Evolutionary conservation across 306 rosid genomes (phyloP).

Genomic region (Citrullus mucosospermus): DNA sequence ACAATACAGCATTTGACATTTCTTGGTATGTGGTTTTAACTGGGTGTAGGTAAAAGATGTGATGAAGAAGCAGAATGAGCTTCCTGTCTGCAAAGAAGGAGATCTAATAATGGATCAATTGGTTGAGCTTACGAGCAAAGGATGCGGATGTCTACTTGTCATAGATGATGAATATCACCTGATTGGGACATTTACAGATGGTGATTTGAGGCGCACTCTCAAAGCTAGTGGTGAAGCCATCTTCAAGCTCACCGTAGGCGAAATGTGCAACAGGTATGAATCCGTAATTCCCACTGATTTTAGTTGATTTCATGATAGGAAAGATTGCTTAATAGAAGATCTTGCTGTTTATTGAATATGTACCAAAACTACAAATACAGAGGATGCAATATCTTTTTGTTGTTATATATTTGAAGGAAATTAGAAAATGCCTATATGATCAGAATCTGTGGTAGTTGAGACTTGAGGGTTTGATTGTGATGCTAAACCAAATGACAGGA

Average conservation of each 20-base stretch:
- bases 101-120: slow-evolving; percentile 89
- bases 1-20: background rate
- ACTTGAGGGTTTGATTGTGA: background rate
- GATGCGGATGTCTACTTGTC: slow-evolving; percentile 91
- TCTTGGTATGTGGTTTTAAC: background rate
- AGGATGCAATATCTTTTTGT: background rate
- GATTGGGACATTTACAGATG: slow-evolving; percentile 90
- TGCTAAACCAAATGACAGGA: slow-evolving; percentile 24
- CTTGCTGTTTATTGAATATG: background rate
- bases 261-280: slow-evolving; percentile 81
- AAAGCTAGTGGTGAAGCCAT: slow-evolving; percentile 86
- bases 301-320: background rate
- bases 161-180: slow-evolving; percentile 40
- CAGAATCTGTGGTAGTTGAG: background rate
- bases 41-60: slow-evolving; percentile 66
- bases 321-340: background rate
- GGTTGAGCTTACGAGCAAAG: slow-evolving; percentile 79
- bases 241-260: slow-evolving; percentile 76
- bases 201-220: slow-evolving; percentile 93
- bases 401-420: background rate
- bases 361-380: background rate
- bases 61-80: slow-evolving; percentile 83
- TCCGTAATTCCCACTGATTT: background rate
- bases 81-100: slow-evolving; percentile 78
- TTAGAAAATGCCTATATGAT: background rate